Evolutionary conservation across 1,284 basidiomycete species (phyloP).

Genomic region (Cerioporus squamosus): DNA sequence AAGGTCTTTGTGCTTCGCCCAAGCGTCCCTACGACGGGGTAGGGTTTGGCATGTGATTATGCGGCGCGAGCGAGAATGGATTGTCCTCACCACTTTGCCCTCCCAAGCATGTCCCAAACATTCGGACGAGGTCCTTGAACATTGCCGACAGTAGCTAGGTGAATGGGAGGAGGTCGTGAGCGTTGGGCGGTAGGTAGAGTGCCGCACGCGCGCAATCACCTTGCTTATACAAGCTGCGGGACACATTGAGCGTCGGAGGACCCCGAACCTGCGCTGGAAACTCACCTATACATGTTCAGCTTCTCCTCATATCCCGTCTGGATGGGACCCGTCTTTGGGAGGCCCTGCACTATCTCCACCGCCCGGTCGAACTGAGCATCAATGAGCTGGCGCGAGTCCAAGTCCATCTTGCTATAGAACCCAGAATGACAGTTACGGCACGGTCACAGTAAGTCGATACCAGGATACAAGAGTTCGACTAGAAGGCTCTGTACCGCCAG

Average conservation of each 20-base stretch:
- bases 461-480: no score
- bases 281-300: constrained; percentile 89
- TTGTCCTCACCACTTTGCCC: constrained; percentile 85
- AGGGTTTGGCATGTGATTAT: constrained; percentile 33
- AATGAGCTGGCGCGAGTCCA: constrained; percentile 67
- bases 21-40: constrained; percentile 77
- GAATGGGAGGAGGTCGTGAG: neutral
- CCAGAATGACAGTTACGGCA: neutral
- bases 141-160: constrained; percentile 85
- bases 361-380: constrained; percentile 91
- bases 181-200: constrained; percentile 6
- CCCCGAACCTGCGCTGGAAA: neutral
- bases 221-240: constrained; percentile 85
- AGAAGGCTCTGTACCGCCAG: no score
- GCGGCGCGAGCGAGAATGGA: constrained; percentile 1
- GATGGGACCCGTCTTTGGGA: constrained; percentile 94
- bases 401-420: constrained; percentile 29
- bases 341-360: constrained; percentile 89
- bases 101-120: constrained; percentile 90
- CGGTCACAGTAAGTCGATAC: no score
- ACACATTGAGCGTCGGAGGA: neutral
- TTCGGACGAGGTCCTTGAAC: constrained; percentile 82
- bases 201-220: constrained; percentile 49
- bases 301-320: constrained; percentile 98
- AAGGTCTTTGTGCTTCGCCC: constrained; percentile 89